These are phyloP conservation scores for Pseudomassariella vexata DNA, from an alignment of 2,329 filamentous ascomycete genomes.

Conservation along the genomic window DNA sequence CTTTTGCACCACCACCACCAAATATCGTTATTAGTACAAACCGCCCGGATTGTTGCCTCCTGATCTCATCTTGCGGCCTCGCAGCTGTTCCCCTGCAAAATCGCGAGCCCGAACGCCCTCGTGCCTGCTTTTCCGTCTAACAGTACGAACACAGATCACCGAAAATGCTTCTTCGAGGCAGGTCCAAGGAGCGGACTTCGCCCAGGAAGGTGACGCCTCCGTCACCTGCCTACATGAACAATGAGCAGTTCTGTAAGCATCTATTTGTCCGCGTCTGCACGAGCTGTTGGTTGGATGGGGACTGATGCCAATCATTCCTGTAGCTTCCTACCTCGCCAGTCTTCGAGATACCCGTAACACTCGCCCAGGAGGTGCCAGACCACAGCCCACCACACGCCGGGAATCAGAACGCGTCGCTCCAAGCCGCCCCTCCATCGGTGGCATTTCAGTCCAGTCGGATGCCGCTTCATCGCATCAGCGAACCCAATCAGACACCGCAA, in stretches of 20 bases:
- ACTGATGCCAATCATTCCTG: conserved; percentile 7
- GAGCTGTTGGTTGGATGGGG: conserved; percentile 7
- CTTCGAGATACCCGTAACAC: conserved; percentile 63
- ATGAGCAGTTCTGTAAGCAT: conserved; percentile 58
- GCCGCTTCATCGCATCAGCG: conserved; percentile 26
- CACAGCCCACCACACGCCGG: conserved; percentile 38
- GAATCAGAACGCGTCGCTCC: conserved; percentile 21
- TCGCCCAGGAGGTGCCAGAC: conserved; percentile 66
- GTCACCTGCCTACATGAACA: conserved; percentile 59
- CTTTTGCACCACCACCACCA: no score
- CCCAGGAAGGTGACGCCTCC: conserved; percentile 26
- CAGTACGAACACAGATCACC: no score
- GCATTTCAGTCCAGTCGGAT: conserved; percentile 23
- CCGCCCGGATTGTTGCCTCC: no score
- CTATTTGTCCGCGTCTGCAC: conserved; percentile 6
- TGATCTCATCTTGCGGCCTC: no score
- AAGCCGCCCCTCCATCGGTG: conserved; percentile 23
- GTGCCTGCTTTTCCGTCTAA: conserved; percentile 17
- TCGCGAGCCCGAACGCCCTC: no score
- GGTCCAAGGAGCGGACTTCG: conserved; percentile 22
- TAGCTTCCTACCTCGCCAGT: conserved; percentile 66
- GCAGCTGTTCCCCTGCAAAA: no score
- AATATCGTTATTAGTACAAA: no score
- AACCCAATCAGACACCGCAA: conserved; percentile 21
- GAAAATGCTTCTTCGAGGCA: conserved; percentile 19